Percentiles rank a stretch among this genome's conserved stretches.
Conservation (phyloP, 1,139 yeast genomes). For the Nakaseomyces kungkrabaensis region DNA sequence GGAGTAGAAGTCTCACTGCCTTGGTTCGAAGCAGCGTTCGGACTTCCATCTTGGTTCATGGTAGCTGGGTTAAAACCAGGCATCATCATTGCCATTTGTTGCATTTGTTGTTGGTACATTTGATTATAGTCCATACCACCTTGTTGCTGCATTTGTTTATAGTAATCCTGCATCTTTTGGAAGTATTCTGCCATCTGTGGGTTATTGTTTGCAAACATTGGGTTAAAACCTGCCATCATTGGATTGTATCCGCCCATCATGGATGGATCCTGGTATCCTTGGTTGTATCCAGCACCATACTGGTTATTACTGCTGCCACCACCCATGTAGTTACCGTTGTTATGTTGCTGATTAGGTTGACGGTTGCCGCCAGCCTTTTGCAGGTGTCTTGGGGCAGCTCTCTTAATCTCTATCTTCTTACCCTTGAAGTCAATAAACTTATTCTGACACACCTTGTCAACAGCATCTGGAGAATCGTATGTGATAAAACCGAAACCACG, state of each 20-base stretch:
- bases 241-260: conserved; percentile 54
- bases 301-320: conserved; percentile 2
- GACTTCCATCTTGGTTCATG: conserved; percentile 3
- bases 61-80: conserved; percentile 36
- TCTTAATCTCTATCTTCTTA: conserved; percentile 86
- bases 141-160: conserved; percentile 49
- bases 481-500: conserved; percentile 98
- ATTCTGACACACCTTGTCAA: conserved; percentile 79
- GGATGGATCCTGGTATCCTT: conserved; percentile 26
- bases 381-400: conserved; percentile 88
- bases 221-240: conserved; percentile 36
- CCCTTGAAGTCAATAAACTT: conserved; percentile 80
- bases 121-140: conserved; percentile 32
- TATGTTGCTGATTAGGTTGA: conserved; percentile 14
- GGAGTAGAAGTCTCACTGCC: conserved; percentile 10
- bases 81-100: conserved; percentile 41
- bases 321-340: conserved; percentile 11
- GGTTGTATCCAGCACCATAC: conserved; percentile 11
- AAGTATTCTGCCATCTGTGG: conserved; percentile 86
- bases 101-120: conserved; percentile 37
- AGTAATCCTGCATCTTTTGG: conserved; percentile 75
- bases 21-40: not conserved
- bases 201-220: conserved; percentile 31
- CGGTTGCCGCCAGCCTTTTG: conserved; percentile 33
- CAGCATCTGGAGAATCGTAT: conserved; percentile 91